Evolutionary conservation across 345 rosid genomes (phyloP).

Genomic region (Eucalyptus paniculata): DNA sequence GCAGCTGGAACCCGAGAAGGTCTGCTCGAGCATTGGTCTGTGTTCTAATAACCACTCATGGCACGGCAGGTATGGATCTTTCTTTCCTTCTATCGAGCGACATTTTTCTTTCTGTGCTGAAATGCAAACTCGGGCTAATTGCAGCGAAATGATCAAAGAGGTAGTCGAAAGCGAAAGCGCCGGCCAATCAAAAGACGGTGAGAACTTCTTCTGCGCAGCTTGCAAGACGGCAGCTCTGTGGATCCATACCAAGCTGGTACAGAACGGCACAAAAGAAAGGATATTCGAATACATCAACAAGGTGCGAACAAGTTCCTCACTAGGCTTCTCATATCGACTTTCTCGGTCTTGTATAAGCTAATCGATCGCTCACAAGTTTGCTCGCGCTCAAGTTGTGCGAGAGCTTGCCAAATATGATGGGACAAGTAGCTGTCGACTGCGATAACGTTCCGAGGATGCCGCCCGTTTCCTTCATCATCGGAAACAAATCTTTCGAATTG

Average conservation of each 20-base stretch:
- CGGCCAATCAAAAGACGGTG: background rate
- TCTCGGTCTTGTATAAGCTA: background rate
- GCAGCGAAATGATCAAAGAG: slow-evolving; percentile 13
- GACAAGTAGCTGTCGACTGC: slow-evolving; percentile 36
- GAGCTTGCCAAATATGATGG: slow-evolving; percentile 26
- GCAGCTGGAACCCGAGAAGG: background rate
- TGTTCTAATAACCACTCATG: background rate
- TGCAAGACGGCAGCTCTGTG: slow-evolving; percentile 41
- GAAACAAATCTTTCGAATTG: slow-evolving; percentile 25
- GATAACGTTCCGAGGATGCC: slow-evolving; percentile 20
- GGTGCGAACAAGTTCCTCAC: slow-evolving; percentile 4
- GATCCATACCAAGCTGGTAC: slow-evolving; percentile 37
- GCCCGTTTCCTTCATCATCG: slow-evolving; percentile 34
- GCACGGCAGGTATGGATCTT: background rate
- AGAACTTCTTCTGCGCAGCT: slow-evolving; percentile 19
- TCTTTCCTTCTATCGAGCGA: background rate
- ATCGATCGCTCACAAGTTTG: background rate
- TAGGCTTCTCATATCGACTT: background rate
- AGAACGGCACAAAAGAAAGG: slow-evolving; percentile 30
- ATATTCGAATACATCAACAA: slow-evolving; percentile 20
- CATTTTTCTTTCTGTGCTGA: background rate
- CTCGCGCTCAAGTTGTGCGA: slow-evolving; percentile 30
- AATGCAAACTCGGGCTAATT: background rate
- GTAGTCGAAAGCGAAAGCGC: slow-evolving; percentile 1
- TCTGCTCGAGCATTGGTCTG: background rate